Percentiles rank a stretch among this genome's conserved stretches.
Evolutionary conservation across 768 basidiomycete species (phyloP).

Genomic region (Chalciporus pseudorubinellus): DNA sequence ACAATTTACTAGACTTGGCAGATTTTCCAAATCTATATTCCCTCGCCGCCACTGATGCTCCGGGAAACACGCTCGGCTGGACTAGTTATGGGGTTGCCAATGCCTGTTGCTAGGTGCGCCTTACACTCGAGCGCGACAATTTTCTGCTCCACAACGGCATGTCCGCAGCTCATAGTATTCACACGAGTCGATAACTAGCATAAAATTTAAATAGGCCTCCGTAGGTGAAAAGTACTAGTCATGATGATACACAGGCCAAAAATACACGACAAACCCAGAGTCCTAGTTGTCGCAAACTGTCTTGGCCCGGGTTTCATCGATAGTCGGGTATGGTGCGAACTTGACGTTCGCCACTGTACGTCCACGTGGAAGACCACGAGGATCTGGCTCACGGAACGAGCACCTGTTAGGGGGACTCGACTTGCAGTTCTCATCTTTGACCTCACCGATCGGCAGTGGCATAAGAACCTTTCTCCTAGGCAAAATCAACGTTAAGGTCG

Average conservation of each 20-base stretch:
- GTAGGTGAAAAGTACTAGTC: too few species aligned
- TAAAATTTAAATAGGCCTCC: too few species aligned
- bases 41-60: background rate
- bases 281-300: constrained; percentile 81
- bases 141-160: background rate
- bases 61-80: background rate
- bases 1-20: background rate
- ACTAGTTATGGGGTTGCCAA: background rate
- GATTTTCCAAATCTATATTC: constrained; percentile 5
- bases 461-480: too few species aligned
- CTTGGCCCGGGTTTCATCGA: constrained; percentile 80
- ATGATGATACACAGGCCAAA: too few species aligned
- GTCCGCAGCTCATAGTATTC: background rate
- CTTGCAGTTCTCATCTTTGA: constrained; percentile 7
- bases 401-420: too few species aligned
- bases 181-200: constrained; percentile 49
- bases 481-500: too few species aligned
- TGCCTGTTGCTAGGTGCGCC: background rate
- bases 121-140: constrained; percentile 1
- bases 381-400: too few species aligned
- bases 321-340: constrained; percentile 69
- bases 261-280: too few species aligned
- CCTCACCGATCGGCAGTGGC: constrained; percentile 4
- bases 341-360: constrained; percentile 64
- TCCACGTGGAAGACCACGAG: too few species aligned